Base-by-base conservation (phyloP, 2,329 filamentous ascomycete genomes). In the Ophiostoma sp. region DNA sequence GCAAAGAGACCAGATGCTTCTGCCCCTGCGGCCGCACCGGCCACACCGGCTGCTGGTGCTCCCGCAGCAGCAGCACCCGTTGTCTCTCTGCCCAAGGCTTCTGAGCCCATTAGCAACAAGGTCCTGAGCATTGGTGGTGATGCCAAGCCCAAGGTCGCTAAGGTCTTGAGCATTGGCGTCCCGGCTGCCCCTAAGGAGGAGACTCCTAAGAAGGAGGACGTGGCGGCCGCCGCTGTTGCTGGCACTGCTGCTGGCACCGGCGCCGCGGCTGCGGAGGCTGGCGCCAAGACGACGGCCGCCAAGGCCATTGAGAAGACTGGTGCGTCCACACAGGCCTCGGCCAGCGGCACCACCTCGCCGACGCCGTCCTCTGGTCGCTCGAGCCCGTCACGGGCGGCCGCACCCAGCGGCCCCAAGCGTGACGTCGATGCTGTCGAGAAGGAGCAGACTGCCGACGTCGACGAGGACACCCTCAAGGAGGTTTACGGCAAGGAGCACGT, bases 281-380 rank as follows among this genome's bases (percentile, higher is more conserved):
- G 93, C 39, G 87, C 94, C 75, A 98, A 98, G 84, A 91, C 92
- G n/a, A 86, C 92, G 1, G 95, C 95, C 4, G 86, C 90, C 69
- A 98, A 98, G 84, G 95, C 95, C 11, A 93, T 98, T 76, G 94
- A 97, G 80, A 97, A 97, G 87, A 92, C 93, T 0, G 93, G 94
- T 72, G 91, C 95, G n/a, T 36, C 71, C 80, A 59, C 72, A 48
- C 86, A 89, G 71, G 85, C 88, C 63, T 84, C 84, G 45, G 81
- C 84, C 69, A 88, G 89, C 78, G 94, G 94, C 72, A 92, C 90
- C 80, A 91, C 92, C 3, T 96, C 94, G 0, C 93, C 95, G 22
- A 89, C 92, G 5, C 92, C 93, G 9, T 93, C 93, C 0, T 96
- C 94, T 12, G 95, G 95, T 64, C 90, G 94, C 70, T 94, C 92